phyloP scores from a whole-genome alignment of 768 basidiomycete species.

The Russula vinacea region DNA sequence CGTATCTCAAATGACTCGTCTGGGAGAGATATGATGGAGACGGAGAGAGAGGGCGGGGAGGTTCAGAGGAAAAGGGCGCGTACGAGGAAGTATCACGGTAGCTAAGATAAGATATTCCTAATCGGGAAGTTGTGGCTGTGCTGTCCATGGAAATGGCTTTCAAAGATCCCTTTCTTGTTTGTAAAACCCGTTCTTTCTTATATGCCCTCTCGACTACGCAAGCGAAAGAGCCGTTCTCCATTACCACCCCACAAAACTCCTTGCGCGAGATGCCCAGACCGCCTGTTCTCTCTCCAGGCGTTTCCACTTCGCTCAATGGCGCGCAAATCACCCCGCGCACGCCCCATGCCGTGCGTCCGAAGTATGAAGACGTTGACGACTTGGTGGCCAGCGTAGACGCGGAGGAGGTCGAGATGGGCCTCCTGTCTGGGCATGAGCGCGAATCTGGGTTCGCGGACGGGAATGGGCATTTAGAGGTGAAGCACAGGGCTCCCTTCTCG shows the following conservation, averaged over 20 bases:
- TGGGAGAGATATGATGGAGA: constrained; percentile 9
- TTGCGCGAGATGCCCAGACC: not conserved
- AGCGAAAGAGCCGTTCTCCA: constrained; percentile 9
- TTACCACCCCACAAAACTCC: not conserved
- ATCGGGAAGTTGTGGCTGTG: not conserved
- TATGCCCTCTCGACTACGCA: constrained; percentile 14
- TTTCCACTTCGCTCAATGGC: constrained; percentile 16
- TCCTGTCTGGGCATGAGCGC: constrained; percentile 27
- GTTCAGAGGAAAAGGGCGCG: constrained; percentile 18
- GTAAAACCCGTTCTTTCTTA: not conserved
- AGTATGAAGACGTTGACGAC: not conserved
- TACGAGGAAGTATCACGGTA: constrained; percentile 19
- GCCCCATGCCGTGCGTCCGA: constrained; percentile 1
- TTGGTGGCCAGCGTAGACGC: constrained; percentile 9
- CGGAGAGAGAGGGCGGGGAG: constrained; percentile 8
- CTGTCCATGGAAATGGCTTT: not conserved
- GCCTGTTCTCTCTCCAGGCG: not conserved
- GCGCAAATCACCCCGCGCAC: constrained; percentile 27
- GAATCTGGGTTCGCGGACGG: constrained; percentile 27
- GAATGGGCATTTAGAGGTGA: constrained; percentile 7
- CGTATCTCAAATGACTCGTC: constrained; percentile 15
- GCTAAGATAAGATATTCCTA: constrained; percentile 11
- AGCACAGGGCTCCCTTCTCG: constrained; percentile 16
- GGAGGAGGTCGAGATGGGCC: constrained; percentile 31
- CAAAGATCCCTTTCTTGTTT: not conserved